Conservation (phyloP, 1,139 yeast genomes). For the Saccharomyces uvarum region DNA sequence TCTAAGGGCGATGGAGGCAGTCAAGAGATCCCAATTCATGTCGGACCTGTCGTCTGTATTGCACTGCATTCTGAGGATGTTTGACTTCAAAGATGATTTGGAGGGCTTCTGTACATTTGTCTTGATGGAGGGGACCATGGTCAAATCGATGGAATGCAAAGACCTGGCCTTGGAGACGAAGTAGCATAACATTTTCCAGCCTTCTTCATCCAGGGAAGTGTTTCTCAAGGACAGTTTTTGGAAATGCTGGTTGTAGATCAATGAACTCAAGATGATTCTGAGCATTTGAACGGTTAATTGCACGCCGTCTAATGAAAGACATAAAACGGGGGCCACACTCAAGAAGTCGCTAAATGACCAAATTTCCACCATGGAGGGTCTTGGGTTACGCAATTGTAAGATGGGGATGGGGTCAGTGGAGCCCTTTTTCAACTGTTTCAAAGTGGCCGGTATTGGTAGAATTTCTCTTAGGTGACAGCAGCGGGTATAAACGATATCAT, state of each 20-base stretch:
- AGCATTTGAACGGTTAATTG: slow-evolving; percentile 56
- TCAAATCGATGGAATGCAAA: slow-evolving; percentile 51
- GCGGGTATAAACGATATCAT: slow-evolving; percentile 74
- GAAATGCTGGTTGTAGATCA: slow-evolving; percentile 51
- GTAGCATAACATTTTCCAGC: slow-evolving; percentile 68
- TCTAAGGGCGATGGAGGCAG: slow-evolving; percentile 59
- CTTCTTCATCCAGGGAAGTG: slow-evolving; percentile 58
- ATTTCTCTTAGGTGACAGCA: slow-evolving; percentile 92
- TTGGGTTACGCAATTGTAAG: slow-evolving; percentile 59
- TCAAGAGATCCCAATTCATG: slow-evolving; percentile 67
- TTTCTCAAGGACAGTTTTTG: slow-evolving; percentile 65
- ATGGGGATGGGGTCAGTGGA: slow-evolving; percentile 61
- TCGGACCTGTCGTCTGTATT: slow-evolving; percentile 55
- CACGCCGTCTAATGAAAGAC: slow-evolving; percentile 66
- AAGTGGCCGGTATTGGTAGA: slow-evolving; percentile 83
- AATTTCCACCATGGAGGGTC: slow-evolving; percentile 67
- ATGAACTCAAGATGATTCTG: slow-evolving; percentile 51
- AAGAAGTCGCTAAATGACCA: slow-evolving; percentile 69
- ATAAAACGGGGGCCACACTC: slow-evolving; percentile 63
- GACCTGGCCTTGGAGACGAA: slow-evolving; percentile 49
- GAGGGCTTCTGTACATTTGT: slow-evolving; percentile 50
- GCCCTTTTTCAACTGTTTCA: slow-evolving; percentile 70
- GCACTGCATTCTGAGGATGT: slow-evolving; percentile 47
- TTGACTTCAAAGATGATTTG: slow-evolving; percentile 22
- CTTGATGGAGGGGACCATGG: slow-evolving; percentile 59